Conservation (phyloP, 345 rosid species). For the Durio zibethinus region DNA sequence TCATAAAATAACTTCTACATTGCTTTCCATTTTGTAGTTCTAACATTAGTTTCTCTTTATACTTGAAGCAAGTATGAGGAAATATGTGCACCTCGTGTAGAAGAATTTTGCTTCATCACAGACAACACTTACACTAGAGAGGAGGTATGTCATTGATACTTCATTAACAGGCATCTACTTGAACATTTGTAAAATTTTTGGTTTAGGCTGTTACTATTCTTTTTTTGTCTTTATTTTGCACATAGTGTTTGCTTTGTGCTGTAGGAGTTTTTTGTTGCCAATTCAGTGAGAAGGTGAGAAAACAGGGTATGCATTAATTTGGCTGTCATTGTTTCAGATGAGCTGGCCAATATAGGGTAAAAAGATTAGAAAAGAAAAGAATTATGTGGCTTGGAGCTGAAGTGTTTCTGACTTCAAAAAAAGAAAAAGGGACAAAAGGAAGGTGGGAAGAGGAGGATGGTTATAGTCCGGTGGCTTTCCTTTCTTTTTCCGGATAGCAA, state of each 20-base stretch:
- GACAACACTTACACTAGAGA: slow-evolving; percentile 77
- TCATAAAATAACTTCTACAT: background rate
- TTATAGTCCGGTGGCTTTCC: background rate
- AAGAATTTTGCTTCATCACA: slow-evolving; percentile 89
- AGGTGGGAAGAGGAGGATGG: background rate
- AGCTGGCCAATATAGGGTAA: background rate
- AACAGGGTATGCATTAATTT: background rate
- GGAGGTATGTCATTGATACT: slow-evolving; percentile 43
- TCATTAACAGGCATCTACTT: background rate
- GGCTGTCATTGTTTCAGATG: background rate
- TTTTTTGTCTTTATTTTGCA: background rate
- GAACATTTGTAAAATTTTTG: background rate
- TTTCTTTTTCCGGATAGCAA: background rate
- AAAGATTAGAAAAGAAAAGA: background rate
- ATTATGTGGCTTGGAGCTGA: background rate
- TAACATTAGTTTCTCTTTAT: slow-evolving; percentile 12
- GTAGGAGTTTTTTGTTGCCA: background rate
- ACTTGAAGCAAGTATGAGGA: slow-evolving; percentile 81
- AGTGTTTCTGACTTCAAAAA: background rate
- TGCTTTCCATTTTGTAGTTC: slow-evolving; percentile 12
- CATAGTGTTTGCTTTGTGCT: background rate
- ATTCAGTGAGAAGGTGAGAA: background rate
- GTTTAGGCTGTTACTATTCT: background rate
- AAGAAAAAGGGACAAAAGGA: background rate
- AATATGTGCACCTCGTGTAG: slow-evolving; percentile 74